A percentile compares a stretch with the other conserved stretches of the same genome.
These are phyloP conservation scores for Kalanchoe fedtschenkoi DNA, from an alignment of 164 flowering plant species.

Conservation along the genomic window DNA sequence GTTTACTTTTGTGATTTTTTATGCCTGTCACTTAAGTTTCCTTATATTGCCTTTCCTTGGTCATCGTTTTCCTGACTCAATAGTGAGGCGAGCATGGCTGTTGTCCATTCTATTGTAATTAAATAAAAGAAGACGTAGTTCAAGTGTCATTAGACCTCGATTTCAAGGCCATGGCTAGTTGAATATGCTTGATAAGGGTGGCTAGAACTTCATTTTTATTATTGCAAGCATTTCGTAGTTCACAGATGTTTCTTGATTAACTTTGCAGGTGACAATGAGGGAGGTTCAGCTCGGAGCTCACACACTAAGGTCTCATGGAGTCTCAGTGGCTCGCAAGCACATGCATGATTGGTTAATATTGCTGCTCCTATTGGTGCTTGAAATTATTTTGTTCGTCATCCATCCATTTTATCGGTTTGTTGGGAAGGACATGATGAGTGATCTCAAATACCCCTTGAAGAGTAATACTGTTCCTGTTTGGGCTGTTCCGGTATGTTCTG, in stretches of 20 bases:
- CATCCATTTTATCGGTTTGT: slow-evolving; percentile 81
- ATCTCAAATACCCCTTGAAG: slow-evolving; percentile 56
- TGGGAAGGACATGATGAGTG: slow-evolving; percentile 74
- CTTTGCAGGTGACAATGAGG: slow-evolving; percentile 12
- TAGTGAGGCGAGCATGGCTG: too few species aligned
- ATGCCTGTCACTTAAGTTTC: too few species aligned
- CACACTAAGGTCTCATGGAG: slow-evolving; percentile 36
- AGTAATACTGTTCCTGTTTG: slow-evolving; percentile 63
- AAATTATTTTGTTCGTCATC: slow-evolving; percentile 36
- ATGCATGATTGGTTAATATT: slow-evolving; percentile 44
- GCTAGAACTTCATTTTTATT: background rate
- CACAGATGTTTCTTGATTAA: background rate
- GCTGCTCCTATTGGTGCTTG: slow-evolving; percentile 25
- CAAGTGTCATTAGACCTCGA: too few species aligned
- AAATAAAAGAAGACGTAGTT: too few species aligned
- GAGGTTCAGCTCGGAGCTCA: slow-evolving; percentile 21
- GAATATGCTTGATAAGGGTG: background rate
- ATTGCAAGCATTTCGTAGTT: background rate
- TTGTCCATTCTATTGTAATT: too few species aligned
- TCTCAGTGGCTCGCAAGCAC: slow-evolving; percentile 23
- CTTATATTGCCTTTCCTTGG: too few species aligned
- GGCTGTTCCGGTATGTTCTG: slow-evolving; percentile 58
- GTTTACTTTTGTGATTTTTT: too few species aligned
- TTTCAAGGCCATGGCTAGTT: too few species aligned
- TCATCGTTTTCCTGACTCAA: too few species aligned